Base-by-base conservation (phyloP, 139 green algal genomes). In the Deuterostichococcus epilithicus region DNA sequence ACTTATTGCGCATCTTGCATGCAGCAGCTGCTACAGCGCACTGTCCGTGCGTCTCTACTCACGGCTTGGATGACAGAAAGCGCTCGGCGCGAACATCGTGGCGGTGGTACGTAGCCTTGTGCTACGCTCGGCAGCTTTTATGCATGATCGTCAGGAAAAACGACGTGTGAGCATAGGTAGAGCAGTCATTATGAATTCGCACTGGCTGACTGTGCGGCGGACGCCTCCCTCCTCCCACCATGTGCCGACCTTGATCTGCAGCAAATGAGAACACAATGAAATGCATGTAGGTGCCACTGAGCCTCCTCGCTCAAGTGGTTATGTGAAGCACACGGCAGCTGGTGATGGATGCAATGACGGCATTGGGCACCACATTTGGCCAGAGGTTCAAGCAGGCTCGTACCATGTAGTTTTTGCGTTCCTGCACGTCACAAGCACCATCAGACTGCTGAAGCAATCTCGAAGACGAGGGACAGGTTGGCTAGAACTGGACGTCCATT, bases 161-260 rank as follows among this genome's bases (percentile, higher is more conserved):
- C n/a, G n/a, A n/a, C n/a, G n/a, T n/a, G n/a, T n/a, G n/a, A n/a
- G n/a, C n/a, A n/a, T n/a, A n/a, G n/a, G n/a, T n/a, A n/a, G n/a
- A n/a, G n/a, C n/a, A n/a, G n/a, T n/a, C n/a, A n/a, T n/a, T n/a
- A n/a, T n/a, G n/a, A n/a, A n/a, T n/a, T n/a, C n/a, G n/a, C n/a
- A n/a, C 59, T 68, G 59, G 20, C 25, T 34, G 25, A 68, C 59
- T 18, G 59, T 68, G 10, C 26, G 59, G 5, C 59, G 59, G 5
- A 34, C 26, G 13, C 59, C 59, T 5, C 26, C 59, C 36, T 74
- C 36, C 44, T 74, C 69, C 69, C 69, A 74, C 69, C 69, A 74
- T 28, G 34, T 59, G 39, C 69, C 69, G 25, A 63, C 20, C 69
- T 60, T 59, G 36, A 74, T 74, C 69, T 74, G 59, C 59, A 68